Conservation (phyloP, 129 eudicot species). For the Flaveria trinervia region DNA sequence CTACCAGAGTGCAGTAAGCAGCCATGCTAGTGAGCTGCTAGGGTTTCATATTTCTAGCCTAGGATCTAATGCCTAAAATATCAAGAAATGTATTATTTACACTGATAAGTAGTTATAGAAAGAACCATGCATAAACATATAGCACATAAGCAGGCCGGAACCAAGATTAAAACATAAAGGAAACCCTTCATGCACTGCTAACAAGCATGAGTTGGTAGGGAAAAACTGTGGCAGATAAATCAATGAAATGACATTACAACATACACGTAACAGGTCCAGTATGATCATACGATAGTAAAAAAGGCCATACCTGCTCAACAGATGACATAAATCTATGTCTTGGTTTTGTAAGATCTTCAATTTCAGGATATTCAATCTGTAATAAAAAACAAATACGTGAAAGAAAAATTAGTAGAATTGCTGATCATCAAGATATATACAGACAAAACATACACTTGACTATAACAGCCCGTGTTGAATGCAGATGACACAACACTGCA, state of each 20-base stretch:
- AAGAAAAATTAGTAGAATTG: conserved; percentile 1
- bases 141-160: background rate
- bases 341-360: conserved; percentile 85
- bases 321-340: conserved; percentile 99
- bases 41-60: background rate
- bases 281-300: background rate
- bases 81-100: background rate
- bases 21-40: background rate
- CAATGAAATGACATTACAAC: background rate
- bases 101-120: background rate
- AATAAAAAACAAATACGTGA: background rate
- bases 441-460: background rate
- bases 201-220: too few species aligned
- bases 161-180: background rate
- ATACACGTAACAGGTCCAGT: background rate
- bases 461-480: background rate
- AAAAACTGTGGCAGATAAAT: too few species aligned
- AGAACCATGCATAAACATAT: conserved; percentile 1
- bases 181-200: background rate
- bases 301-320: conserved; percentile 72
- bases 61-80: background rate
- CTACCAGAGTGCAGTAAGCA: background rate
- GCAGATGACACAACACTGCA: background rate
- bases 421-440: background rate
- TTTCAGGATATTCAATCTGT: conserved; percentile 97